Base-by-base conservation (phyloP, 768 basidiomycete genomes). In the Suillus alpinus region DNA sequence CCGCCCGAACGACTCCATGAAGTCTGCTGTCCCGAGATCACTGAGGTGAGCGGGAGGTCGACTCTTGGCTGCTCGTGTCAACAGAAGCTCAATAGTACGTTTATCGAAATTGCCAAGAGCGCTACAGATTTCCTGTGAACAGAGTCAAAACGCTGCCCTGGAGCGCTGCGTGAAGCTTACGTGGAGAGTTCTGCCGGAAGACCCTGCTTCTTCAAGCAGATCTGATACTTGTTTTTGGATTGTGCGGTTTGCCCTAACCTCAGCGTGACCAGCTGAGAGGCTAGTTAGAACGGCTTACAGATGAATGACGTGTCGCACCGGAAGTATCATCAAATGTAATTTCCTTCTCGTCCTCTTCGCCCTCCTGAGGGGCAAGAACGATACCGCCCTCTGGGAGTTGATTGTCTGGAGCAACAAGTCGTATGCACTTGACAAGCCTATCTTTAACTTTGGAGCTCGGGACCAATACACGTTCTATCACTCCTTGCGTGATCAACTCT, bases 181-280 rank as follows among this genome's bases (percentile, higher is more conserved):
- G 71, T 83, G 87, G 47, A 92, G 75, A 31, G 89, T 93, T 80
- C 90, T 81, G 37, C 92, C 92, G 44, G 74, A 76, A 0, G 80
- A 79, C 3, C 87, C 91, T 9, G 90, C 80, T 49, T 86, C 83
- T 64, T 89, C 83, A 20, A 95, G 72, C 32, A 92, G 72, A 63
- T 90, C 81, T n/a, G 89, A 76, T 9, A 94, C 85, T 71, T 95
- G 94, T 59, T 85, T 84, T 66, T 94, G 90, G 52, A 95, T 80
- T 2, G 91, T 86, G 9, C 86, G 68, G 68, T 88, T 88, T 61
- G 80, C 70, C 68, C 85, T 89, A 2, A 82, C 68, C 43, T 76
- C 79, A 49, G 74, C 77, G 58, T 74, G 75, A 29, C 68, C 74
- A 40, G 63, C 77, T 78, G 58, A 31, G 32, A 46, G 47, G 37